Evolutionary conservation across 2,329 filamentous ascomycete genomes (phyloP).

Genomic region (Epichloe uncinata): DNA sequence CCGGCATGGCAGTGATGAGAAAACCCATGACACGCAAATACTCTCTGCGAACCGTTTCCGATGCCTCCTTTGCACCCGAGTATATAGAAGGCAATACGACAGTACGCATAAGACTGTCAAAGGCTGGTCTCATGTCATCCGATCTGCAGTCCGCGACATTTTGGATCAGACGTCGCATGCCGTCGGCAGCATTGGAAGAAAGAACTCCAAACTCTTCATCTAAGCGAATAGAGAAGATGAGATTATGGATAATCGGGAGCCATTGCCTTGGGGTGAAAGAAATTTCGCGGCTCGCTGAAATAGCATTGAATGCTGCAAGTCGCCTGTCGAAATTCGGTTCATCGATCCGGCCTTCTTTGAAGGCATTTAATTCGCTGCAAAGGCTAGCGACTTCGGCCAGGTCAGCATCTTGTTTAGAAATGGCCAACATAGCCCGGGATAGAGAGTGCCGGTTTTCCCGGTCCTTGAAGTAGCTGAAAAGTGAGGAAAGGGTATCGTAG

Average conservation of each 20-base stretch:
- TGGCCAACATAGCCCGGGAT: conserved; percentile 56
- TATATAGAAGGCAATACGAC: conserved; percentile 66
- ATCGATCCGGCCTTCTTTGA: conserved; percentile 56
- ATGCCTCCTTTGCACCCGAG: conserved; percentile 59
- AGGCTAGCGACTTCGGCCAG: conserved; percentile 52
- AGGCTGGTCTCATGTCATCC: conserved; percentile 26
- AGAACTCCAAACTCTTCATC: conserved; percentile 82
- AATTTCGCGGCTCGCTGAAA: conserved; percentile 49
- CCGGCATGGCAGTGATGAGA: conserved; percentile 56
- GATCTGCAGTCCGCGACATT: conserved; percentile 32
- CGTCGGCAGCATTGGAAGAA: conserved; percentile 65
- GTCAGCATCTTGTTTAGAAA: conserved; percentile 50
- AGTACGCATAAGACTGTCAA: conserved; percentile 44
- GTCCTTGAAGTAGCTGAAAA: conserved; percentile 88
- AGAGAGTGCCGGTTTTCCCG: conserved; percentile 60
- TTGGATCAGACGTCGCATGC: conserved; percentile 65
- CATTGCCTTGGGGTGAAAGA: conserved; percentile 61
- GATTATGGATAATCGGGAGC: conserved; percentile 77
- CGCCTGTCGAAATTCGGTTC: conserved; percentile 81
- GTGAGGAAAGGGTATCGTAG: conserved; percentile 60
- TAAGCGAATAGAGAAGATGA: conserved; percentile 74
- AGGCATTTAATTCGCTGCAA: conserved; percentile 72
- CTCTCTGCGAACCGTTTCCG: conserved; percentile 75
- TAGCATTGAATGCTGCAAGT: conserved; percentile 58
- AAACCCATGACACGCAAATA: conserved; percentile 68